Evolutionary conservation across 768 basidiomycete genomes (phyloP).

Genomic region (Suillus occidentalis): DNA sequence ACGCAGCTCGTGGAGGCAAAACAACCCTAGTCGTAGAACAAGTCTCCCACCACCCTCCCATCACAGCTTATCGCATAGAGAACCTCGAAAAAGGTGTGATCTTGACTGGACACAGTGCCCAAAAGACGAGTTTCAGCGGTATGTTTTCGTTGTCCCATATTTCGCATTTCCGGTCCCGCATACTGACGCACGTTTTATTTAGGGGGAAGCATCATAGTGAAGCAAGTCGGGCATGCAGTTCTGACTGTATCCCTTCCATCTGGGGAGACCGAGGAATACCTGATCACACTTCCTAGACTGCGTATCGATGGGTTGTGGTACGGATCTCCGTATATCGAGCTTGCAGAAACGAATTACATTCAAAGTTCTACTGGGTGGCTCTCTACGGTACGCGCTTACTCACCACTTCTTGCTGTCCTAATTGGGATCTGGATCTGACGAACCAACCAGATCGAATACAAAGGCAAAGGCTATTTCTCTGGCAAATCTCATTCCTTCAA

Average conservation of each 20-base stretch:
- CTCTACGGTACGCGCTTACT: constrained; percentile 41
- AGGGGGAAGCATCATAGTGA: constrained; percentile 80
- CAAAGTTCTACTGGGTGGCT: constrained; percentile 61
- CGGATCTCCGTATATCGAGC: constrained; percentile 90
- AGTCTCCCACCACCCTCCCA: constrained; percentile 93
- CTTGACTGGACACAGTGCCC: constrained; percentile 86
- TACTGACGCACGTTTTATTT: constrained; percentile 6
- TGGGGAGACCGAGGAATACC: constrained; percentile 65
- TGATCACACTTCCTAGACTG: constrained; percentile 90
- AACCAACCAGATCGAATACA: constrained; percentile 77
- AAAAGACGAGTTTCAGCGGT: constrained; percentile 93
- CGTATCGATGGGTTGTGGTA: constrained; percentile 94
- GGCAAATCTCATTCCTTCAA: constrained; percentile 95
- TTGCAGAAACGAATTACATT: constrained; percentile 81
- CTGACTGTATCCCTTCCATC: constrained; percentile 64
- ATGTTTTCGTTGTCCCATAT: constrained; percentile 17
- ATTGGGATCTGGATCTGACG: constrained; percentile 37
- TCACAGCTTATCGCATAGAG: constrained; percentile 85
- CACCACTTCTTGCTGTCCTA: not conserved
- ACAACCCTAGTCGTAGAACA: constrained; percentile 89
- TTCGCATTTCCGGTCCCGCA: not conserved
- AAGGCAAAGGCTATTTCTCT: constrained; percentile 93
- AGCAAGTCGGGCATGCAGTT: constrained; percentile 92
- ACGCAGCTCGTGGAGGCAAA: constrained; percentile 63
- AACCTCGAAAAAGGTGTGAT: constrained; percentile 75